Base-by-base conservation (phyloP, 2,329 filamentous ascomycete genomes). In the Cladosporium sp. region DNA sequence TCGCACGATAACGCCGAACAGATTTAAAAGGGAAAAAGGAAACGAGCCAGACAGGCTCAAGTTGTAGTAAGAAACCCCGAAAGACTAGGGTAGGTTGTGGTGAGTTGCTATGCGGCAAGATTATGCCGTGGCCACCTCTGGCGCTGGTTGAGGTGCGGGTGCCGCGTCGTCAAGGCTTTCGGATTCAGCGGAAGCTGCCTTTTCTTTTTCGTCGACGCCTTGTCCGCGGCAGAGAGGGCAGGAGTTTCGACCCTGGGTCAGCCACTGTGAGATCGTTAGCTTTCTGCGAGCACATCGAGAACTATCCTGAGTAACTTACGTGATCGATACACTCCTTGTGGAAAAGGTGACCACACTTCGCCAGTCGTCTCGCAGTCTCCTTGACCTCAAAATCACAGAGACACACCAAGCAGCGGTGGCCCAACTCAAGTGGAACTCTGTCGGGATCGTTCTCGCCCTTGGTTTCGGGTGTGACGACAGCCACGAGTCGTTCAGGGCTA, bases 251-350 rank as follows among this genome's bases (percentile, higher is more conserved):
- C 80, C 80, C 50, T 82, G 85, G 15, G 81, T 85, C 40, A 86
- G 70, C 83, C 83, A 86, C 80, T 85, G 53, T 25, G 43, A 29
- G 32, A 25, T 22, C 19, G 42, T 53, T 36, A 55, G 50, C 18
- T 53, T 66, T 16, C 7, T 6, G 15, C 12, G n/a, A n/a, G 4
- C 8, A 4, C 7, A 3, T 16, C 1, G 15, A 40, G 9, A 13
- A 16, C 9, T 38, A 36, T 7, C 12, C 4, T 38, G 13, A 27
- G 11, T 16, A 8, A 62, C 75, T 60, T 71, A 84, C 82, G 74
- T 84, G 78, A 63, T 86, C 83, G 64, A 86, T 85, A 65, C 83
- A 86, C 57, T 84, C 78, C 56, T 75, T 77, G 67, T 86, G 83
- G 67, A 83, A 86, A 52, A 85, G 62, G 64, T 86, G 83, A 40